Evolutionary conservation across 2,329 filamentous ascomycete species (phyloP), one percentile per base, ranked within the genome.

Genomic region (Trichoderma sp.): DNA sequence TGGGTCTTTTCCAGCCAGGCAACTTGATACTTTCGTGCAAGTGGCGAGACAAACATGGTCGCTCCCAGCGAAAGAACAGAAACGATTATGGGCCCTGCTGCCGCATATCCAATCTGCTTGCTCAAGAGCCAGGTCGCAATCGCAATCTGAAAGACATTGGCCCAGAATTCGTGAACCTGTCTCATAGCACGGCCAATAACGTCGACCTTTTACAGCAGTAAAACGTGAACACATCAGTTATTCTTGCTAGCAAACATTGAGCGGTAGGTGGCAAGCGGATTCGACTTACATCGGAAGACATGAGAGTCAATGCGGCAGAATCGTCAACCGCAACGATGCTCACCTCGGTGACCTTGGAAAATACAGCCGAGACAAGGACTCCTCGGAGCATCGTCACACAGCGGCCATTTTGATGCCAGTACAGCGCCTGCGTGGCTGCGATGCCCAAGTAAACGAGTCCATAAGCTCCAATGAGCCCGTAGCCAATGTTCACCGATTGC

Each of bases 91-190:
- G 83, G 83, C 3, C 81, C 83, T 1, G 80, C 78, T 41, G 81
- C 81, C 2, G 83, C 83, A 27, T 81, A 81, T 3, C 83, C 83
- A 27, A 85, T 81, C 8, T 84, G 81, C 14, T 78, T 80, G 38
- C 78, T 81, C 24, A 85, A 77, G 5, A 85, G 77, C 68, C 68
- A 71, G 6, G 68, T 71, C 9, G 78, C 80, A 82, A 85, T 78
- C 35, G 76, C 78, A 62, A 85, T 80, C 69, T 85, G 83, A 4
- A 84, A 77, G 8, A 80, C 75, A 56, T 83, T 83, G 18, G 83
- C 83, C 83, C 84, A 84, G 65, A 84, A 80, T 69, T 85, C 83
- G 64, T 85, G 80, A 9, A 84, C 75, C 59, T 85, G 81, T 64
- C 80, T 82, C 33, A 84, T 77, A 1, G 83, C 84, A 33, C 82